Conservation (phyloP, 2,329 filamentous ascomycete species). For the Neonectria magnoliae region DNA sequence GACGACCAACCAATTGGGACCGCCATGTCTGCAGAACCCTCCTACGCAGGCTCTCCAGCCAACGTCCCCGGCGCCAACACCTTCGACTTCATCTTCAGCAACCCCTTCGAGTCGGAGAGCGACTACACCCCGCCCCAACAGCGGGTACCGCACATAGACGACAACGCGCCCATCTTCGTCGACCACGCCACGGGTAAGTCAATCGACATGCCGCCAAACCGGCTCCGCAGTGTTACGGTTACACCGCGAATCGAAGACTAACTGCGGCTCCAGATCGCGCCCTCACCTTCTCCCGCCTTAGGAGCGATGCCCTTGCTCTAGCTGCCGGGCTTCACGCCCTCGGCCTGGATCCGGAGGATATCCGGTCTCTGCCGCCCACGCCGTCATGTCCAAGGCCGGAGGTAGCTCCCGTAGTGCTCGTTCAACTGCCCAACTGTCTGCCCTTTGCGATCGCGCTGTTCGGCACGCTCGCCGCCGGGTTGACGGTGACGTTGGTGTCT, state of each 20-base stretch:
- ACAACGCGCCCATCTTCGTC: slow-evolving; percentile 50
- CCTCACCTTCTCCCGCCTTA: slow-evolving; percentile 48
- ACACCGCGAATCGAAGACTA: neutral
- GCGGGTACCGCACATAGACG: slow-evolving; percentile 45
- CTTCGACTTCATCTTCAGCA: slow-evolving; percentile 51
- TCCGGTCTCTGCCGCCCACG: slow-evolving; percentile 50
- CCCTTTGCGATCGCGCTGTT: slow-evolving; percentile 50
- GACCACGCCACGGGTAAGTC: slow-evolving; percentile 52
- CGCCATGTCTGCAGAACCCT: slow-evolving; percentile 30
- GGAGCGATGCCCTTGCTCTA: slow-evolving; percentile 48
- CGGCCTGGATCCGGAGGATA: slow-evolving; percentile 48
- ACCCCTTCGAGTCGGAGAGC: slow-evolving; percentile 48
- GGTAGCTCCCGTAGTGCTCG: slow-evolving; percentile 53
- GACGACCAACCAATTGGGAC: slow-evolving; percentile 8
- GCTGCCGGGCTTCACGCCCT: slow-evolving; percentile 49
- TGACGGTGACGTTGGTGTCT: slow-evolving; percentile 53
- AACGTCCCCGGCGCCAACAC: slow-evolving; percentile 40
- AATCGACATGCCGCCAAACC: neutral
- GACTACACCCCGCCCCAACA: slow-evolving; percentile 44
- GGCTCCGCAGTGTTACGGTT: neutral
- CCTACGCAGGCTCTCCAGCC: slow-evolving; percentile 32
- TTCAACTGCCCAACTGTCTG: slow-evolving; percentile 55
- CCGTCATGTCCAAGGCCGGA: slow-evolving; percentile 51
- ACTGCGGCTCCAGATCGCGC: slow-evolving; percentile 43
- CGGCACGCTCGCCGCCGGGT: slow-evolving; percentile 51